Conservation (phyloP, 2,329 filamentous ascomycete genomes). For the Aureobasidium mangrovei region DNA sequence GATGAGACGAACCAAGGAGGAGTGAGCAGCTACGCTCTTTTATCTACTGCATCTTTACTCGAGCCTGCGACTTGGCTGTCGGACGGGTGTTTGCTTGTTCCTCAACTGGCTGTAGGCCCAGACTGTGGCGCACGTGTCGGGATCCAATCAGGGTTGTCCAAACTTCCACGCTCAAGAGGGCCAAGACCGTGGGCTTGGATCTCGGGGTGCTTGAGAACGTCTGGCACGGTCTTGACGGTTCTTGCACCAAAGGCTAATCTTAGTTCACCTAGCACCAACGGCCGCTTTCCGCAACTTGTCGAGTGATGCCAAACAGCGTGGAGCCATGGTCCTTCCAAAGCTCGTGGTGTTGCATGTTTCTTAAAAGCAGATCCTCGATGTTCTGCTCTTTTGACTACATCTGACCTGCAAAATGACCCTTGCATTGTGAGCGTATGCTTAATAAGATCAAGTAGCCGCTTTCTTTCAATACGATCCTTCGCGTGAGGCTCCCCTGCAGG, state of each 20-base stretch:
- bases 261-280: constrained; percentile 7
- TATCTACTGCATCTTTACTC: constrained; percentile 9
- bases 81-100: constrained; percentile 10
- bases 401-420: no score
- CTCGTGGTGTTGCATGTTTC: neutral
- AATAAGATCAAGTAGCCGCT: neutral
- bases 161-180: constrained; percentile 2
- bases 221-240: constrained; percentile 11
- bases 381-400: no score
- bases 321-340: neutral
- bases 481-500: no score
- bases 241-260: constrained; percentile 12
- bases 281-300: constrained; percentile 9
- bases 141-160: neutral
- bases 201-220: constrained; percentile 13
- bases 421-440: neutral
- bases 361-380: neutral
- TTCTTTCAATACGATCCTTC: no score
- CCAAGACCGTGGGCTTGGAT: constrained; percentile 5
- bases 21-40: constrained; percentile 11
- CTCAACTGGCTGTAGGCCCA: constrained; percentile 7
- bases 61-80: constrained; percentile 8
- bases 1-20: neutral
- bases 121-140: constrained; percentile 6
- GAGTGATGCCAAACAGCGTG: constrained; percentile 3